Base-by-base conservation (phyloP, 2,329 filamentous ascomycete species). In the Sphaerulina populicola region DNA sequence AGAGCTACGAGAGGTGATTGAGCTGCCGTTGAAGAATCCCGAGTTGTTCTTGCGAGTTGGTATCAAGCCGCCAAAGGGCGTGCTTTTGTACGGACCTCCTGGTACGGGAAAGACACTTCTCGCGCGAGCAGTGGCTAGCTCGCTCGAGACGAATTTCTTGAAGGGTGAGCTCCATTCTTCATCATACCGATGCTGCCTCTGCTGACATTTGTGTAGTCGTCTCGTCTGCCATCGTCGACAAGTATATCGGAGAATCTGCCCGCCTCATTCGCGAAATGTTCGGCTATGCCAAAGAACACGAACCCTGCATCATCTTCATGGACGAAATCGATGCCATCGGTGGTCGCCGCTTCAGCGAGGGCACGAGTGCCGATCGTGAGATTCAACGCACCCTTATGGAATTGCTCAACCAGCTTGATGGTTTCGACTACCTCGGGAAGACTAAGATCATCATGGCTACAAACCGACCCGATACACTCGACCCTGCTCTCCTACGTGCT, bases 381-480 rank as follows among this genome's bases (percentile, higher is more conserved):
- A 98, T 98, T 62, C 93, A 98, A 74, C 85, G 93, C 66, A 98
- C 93, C 33, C 77, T 98, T 54, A 98, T 98, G 93, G 93, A 98
- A 71, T 79, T 98, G 49, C 84, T 98, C 57, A 98, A 98, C 73
- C 93, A 98, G 72, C 82, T 98, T 48, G 93, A 98, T 69, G 93
- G 94, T 61, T 98, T 98, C 75, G 93, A 98, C 74, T 98, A 98
- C 74, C 79, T 98, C 35, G 93, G 94, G 62, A 96, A 98, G 78
- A 98, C 93, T 49, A 98, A 98, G 77, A 98, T 98, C 69, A 98
- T 98, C 75, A 98, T 98, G 94, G 93, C 90, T 35, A 97, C 93
- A 53, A 98, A 98, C 77, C 80, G 93, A 72, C 93, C 91, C 11
- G 91, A 97, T 70, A 97, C 91, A 0, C 81, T 98, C 44, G 91